phyloP scores from a whole-genome alignment of 1,284 basidiomycete species.

The Xerocomus amazonicus region DNA sequence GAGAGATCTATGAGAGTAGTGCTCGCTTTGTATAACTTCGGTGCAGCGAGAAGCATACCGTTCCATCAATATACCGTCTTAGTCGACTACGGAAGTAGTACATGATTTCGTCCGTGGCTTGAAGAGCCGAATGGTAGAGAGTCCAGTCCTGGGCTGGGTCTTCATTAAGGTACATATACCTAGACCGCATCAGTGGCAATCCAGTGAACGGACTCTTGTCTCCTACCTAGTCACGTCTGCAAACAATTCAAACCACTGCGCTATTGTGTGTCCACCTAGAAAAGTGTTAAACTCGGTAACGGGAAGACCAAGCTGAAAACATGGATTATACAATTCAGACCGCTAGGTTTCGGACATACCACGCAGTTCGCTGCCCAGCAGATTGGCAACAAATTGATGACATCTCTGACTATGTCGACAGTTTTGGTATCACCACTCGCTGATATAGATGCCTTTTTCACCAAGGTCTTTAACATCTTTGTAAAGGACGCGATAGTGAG shows the following conservation, averaged over 20 bases:
- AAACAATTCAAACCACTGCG: conserved; percentile 50
- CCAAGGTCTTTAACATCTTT: conserved; percentile 9
- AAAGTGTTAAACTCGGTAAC: conserved; percentile 51
- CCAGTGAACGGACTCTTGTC: not conserved
- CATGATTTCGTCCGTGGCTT: conserved; percentile 41
- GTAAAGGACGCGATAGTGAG: conserved; percentile 11
- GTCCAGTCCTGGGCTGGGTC: conserved; percentile 57
- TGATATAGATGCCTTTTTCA: conserved; percentile 14
- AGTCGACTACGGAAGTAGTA: conserved; percentile 41
- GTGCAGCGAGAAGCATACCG: conserved; percentile 18
- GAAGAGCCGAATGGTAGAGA: conserved; percentile 45
- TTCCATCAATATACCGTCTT: conserved; percentile 22
- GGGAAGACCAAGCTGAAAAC: conserved; percentile 51
- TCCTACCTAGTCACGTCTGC: conserved; percentile 50
- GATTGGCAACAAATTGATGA: conserved; percentile 64
- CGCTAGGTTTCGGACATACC: conserved; percentile 37
- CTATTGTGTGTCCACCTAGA: conserved; percentile 47
- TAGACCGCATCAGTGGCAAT: conserved; percentile 23
- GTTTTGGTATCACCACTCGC: conserved; percentile 38
- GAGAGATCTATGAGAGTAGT: conserved; percentile 16
- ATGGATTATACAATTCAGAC: conserved; percentile 21
- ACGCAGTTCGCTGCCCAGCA: conserved; percentile 63
- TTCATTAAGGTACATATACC: conserved; percentile 60
- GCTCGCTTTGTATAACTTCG: not conserved
- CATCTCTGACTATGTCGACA: conserved; percentile 70